Evolutionary conservation across 2,329 filamentous ascomycete genomes (phyloP), one percentile per base, ranked within the genome.

Genomic region (Tolypocladium tropicale): DNA sequence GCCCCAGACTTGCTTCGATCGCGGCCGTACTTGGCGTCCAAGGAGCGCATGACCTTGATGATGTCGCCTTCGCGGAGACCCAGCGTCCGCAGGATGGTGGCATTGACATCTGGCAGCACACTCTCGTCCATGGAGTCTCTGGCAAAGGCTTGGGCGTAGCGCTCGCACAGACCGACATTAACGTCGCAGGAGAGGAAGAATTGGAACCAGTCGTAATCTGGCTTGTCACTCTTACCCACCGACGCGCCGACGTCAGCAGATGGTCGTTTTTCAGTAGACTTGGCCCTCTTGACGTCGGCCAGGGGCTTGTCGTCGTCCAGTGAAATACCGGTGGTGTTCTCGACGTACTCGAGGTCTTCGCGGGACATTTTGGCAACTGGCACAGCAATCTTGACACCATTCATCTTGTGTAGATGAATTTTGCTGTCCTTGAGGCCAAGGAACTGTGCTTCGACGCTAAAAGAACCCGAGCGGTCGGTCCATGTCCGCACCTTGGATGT

Each of bases 1-100:
- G 74, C 77, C 43, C 77, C 80, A 57, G 77, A 76, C 63, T 82
- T 84, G 25, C 59, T 65, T 10, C 70, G 69, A 37, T 67, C 82
- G 39, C 92, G 86, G 53, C 80, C 82, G 67, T 83, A 96, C 68
- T 90, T 94, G 67, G 78, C 81, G 70, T 99, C 93, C 56, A 99
- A 73, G 63, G 82, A 83, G 60, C 93, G 92, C 84, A 94, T 96
- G 7, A 99, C 89, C 60, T 95, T 92, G 65, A 99, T 83, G 57
- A 96, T 96, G 70, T 99, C 94, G 30, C 94, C 94, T 72, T 97
- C 94, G 58, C 95, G 92, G 52, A 99, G 73, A n/a, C 94, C 94
- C 46, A 99, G 76, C 16, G 88, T 96, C 43, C 94, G 85, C 52
- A 99, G 77, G 21, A 93, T 84, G 58, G 82, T 84, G 6, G 90